Base-by-base conservation (phyloP, 1,139 yeast species). In the Tardiomyces blankii region DNA sequence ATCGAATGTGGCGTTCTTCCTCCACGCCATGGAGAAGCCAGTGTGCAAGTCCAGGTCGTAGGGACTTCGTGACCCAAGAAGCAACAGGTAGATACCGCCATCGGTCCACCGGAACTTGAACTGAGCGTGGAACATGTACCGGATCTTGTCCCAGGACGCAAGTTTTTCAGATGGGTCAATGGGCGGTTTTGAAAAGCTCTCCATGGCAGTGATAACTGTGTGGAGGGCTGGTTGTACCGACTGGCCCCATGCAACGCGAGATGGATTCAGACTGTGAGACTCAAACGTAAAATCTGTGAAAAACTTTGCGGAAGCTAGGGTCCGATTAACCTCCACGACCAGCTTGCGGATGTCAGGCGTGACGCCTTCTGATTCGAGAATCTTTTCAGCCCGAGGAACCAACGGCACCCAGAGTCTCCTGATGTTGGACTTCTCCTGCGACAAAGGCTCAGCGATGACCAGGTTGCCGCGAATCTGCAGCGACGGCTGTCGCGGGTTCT, bases 211-310 rank as follows among this genome's bases (percentile, higher is more conserved):
- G 82, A 85, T 84, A 1, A 81, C 73, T 53, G 87, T 91, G 53
- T 87, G 89, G 39, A 89, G 74, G 1, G 88, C 93, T 38, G 95
- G 89, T 55, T 81, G 87, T 57, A 81, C 82, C 0, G 88, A 82
- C 35, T 82, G 80, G 27, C 95, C 94, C 95, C 96, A 88, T 0
- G 86, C 78, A 40, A 86, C 78, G 35, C 85, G 68, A 0, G 93
- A 77, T 0, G 91, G 80, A 8, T 64, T 62, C 18, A 69, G 67
- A 0, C 94, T 75, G 47, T 72, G 69, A 39, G 84, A 71, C 14
- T 68, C 70, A 49, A 85, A 71, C 12, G 68, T 64, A 51, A 87
- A 60, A 48, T 80, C 80, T 0, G 88, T 75, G 57, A 70, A 86
- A 47, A 84, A 65, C 59, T 89, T 88, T 40, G 87, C 80, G 0